phyloP scores from a whole-genome alignment of 495 filamentous ascomycete genomes.

The Lentithecium fluviatile region DNA sequence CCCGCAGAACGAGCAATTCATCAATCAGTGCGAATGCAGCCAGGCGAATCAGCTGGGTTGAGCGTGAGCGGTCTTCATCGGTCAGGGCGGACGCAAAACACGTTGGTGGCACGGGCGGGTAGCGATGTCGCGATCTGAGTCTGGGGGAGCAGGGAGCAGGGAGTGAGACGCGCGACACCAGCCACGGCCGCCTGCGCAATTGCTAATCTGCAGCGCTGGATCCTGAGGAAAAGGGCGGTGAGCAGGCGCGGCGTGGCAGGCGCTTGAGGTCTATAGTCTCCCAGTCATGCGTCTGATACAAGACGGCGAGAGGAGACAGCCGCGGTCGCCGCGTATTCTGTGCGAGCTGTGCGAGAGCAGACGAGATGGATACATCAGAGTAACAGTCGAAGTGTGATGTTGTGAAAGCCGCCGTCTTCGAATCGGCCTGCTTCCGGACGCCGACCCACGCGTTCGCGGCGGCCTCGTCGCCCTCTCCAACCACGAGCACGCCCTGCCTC shows the following conservation, averaged over 20 bases:
- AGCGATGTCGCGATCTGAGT: neutral
- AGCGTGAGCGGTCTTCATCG: neutral
- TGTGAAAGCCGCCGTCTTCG: constrained; percentile 4
- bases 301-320: neutral
- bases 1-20: too few relatives aligned
- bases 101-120: neutral
- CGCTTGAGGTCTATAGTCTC: neutral
- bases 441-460: constrained; percentile 28
- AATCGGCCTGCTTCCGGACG: constrained; percentile 29
- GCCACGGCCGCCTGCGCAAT: constrained; percentile 29
- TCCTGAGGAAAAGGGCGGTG: constrained; percentile 29
- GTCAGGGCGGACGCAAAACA: neutral
- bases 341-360: neutral
- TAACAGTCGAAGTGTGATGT: neutral
- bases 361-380: neutral
- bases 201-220: neutral
- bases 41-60: neutral
- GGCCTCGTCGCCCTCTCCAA: constrained; percentile 12
- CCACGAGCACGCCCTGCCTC: constrained; percentile 6
- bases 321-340: constrained; percentile 1
- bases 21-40: neutral
- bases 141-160: neutral
- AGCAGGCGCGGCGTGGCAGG: constrained; percentile 2
- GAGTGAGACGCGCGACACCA: constrained; percentile 8
- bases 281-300: neutral